A percentile compares a stretch with the other conserved stretches of the same genome.
Evolutionary conservation across 2,329 filamentous ascomycete genomes (phyloP).

Genomic region (Pseudocercospora fijiensis): DNA sequence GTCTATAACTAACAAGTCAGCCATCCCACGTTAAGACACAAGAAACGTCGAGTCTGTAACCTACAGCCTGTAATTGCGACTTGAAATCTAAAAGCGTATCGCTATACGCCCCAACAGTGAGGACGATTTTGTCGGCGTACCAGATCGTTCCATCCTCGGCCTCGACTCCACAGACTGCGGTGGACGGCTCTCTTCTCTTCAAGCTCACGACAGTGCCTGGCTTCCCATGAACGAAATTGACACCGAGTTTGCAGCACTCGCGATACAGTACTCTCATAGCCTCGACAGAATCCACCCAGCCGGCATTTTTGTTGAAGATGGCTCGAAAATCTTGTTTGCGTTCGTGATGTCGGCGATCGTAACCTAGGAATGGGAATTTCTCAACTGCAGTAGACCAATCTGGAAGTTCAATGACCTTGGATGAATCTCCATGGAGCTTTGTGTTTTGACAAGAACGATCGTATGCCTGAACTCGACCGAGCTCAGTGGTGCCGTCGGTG

Average conservation of each 20-base stretch:
- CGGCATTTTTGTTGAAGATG: not conserved
- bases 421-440: not conserved
- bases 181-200: not conserved
- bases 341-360: not conserved
- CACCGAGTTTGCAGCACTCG: not conserved
- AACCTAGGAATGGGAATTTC: not conserved
- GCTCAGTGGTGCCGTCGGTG: not conserved
- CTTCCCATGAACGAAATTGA: not conserved
- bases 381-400: not conserved
- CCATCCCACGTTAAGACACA: not conserved
- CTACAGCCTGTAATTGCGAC: not conserved
- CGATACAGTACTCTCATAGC: not conserved
- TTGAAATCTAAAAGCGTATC: not conserved
- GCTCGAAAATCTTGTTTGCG: not conserved
- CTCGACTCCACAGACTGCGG: not conserved
- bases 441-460: not conserved
- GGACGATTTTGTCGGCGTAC: not conserved
- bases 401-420: not conserved
- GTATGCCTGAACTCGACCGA: not conserved
- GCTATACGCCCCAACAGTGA: not conserved
- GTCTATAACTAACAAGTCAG: not conserved
- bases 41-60: not conserved
- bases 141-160: not conserved
- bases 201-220: not conserved
- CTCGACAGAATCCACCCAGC: not conserved